These are phyloP conservation scores for Solioccasus polychromus DNA, from an alignment of 768 basidiomycete species.

Conservation along the genomic window DNA sequence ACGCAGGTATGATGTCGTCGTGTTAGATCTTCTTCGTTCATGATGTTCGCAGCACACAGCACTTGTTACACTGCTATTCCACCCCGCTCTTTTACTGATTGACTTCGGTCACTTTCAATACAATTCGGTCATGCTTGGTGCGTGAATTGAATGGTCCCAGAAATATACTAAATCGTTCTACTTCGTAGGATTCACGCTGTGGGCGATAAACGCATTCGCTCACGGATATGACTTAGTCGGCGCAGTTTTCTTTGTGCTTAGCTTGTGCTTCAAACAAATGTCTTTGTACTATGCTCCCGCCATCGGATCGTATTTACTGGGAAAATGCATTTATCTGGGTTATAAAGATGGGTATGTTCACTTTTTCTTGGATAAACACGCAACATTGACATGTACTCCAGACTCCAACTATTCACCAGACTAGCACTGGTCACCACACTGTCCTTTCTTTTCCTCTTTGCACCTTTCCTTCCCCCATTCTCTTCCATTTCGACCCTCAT, in stretches of 20 bases:
- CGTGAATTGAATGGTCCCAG: constrained; percentile 18
- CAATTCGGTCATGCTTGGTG: constrained; percentile 91
- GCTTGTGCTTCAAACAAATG: constrained; percentile 95
- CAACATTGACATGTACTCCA: constrained; percentile 13
- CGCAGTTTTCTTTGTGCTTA: constrained; percentile 77
- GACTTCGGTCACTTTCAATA: constrained; percentile 97
- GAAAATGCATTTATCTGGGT: constrained; percentile 87
- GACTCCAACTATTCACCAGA: constrained; percentile 57
- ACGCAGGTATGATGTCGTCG: constrained; percentile 57
- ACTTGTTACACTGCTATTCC: constrained; percentile 68
- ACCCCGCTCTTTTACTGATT: constrained; percentile 79
- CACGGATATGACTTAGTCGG: constrained; percentile 68
- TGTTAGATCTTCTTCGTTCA: background rate
- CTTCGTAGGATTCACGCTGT: constrained; percentile 58
- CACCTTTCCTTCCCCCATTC: constrained; percentile 77
- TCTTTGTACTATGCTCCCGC: constrained; percentile 91
- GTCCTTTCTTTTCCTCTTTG: constrained; percentile 69
- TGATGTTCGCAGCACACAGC: constrained; percentile 42
- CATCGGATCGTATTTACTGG: constrained; percentile 85
- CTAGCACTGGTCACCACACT: constrained; percentile 59
- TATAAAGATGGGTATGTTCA: constrained; percentile 57
- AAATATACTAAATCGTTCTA: background rate
- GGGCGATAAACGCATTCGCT: constrained; percentile 70
- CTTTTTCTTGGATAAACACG: background rate
- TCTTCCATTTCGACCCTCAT: constrained; percentile 46